Percentiles rank a stretch among this genome's conserved stretches.
These are phyloP conservation scores for Rachicladosporium sp. DNA, from an alignment of 2,329 filamentous ascomycete genomes.

Conservation along the genomic window DNA sequence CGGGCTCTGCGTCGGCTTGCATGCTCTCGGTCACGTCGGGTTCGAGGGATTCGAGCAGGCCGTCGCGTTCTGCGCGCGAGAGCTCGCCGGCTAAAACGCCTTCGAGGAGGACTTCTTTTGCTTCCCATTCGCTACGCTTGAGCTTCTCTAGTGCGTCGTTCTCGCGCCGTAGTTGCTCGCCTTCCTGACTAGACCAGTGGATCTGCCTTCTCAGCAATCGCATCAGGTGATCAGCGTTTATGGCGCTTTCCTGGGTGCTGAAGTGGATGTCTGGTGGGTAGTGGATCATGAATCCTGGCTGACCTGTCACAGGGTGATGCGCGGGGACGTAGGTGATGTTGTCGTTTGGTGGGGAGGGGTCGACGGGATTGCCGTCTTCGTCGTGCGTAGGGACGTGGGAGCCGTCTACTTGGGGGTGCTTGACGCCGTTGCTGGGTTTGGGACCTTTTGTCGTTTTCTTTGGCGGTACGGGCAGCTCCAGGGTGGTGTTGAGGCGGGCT, in stretches of 20 bases:
- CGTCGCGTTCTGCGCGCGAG: constrained; percentile 29
- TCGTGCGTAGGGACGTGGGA: constrained; percentile 13
- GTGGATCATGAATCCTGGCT: constrained; percentile 35
- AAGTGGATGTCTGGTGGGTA: constrained; percentile 50
- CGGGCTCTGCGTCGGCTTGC: constrained; percentile 25
- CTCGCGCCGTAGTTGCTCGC: constrained; percentile 50
- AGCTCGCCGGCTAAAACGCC: constrained; percentile 62
- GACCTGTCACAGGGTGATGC: constrained; percentile 47
- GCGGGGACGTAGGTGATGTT: constrained; percentile 48
- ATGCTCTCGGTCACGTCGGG: constrained; percentile 23
- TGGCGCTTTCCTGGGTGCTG: constrained; percentile 49
- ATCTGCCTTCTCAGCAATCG: constrained; percentile 50
- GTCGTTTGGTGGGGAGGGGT: constrained; percentile 33
- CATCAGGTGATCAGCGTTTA: constrained; percentile 56
- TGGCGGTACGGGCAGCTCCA: constrained; percentile 21
- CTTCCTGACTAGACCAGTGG: constrained; percentile 59
- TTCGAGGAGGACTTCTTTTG: constrained; percentile 68
- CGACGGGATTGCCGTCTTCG: constrained; percentile 19
- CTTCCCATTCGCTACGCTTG: constrained; percentile 61
- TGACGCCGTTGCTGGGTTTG: constrained; percentile 3
- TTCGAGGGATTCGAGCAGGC: constrained; percentile 22
- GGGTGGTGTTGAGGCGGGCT: constrained; percentile 51
- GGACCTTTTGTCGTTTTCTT: constrained; percentile 4
- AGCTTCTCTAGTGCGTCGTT: constrained; percentile 53
- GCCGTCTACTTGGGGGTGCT: background rate